phyloP scores from a whole-genome alignment of 1,284 basidiomycete genomes.

The Marasmius fiardii region DNA sequence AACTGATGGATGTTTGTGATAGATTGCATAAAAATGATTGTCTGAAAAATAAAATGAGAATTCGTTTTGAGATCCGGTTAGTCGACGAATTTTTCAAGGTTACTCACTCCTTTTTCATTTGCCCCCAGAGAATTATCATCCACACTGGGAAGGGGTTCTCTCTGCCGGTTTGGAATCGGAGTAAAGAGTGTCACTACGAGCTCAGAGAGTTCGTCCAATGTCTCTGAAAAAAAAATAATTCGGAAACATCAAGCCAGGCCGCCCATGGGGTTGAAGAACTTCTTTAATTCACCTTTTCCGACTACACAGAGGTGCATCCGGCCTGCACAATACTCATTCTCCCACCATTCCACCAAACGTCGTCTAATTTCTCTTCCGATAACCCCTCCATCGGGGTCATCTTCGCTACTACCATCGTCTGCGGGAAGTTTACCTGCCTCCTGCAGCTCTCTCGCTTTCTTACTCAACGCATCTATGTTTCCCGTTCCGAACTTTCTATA shows the following conservation, averaged over 20 bases:
- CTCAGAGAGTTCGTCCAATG: constrained; percentile 75
- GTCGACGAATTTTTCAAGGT: no score
- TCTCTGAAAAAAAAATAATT: constrained; percentile 46
- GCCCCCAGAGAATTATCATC: constrained; percentile 75
- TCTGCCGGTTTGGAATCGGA: constrained; percentile 68
- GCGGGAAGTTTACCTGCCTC: constrained; percentile 38
- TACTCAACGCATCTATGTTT: constrained; percentile 81
- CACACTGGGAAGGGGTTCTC: constrained; percentile 66
- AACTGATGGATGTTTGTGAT: constrained; percentile 88
- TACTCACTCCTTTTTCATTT: constrained; percentile 55
- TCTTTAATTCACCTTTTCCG: constrained; percentile 66
- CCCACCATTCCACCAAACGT: constrained; percentile 95
- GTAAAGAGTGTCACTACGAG: constrained; percentile 78
- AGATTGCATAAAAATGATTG: constrained; percentile 83
- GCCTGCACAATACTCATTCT: constrained; percentile 88
- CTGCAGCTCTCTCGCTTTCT: constrained; percentile 56
- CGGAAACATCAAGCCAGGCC: background rate
- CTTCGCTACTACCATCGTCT: constrained; percentile 40
- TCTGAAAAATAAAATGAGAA: constrained; percentile 29
- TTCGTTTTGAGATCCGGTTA: no score
- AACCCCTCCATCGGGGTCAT: constrained; percentile 68
- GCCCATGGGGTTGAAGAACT: background rate
- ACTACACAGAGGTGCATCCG: constrained; percentile 92
- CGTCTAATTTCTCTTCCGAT: constrained; percentile 87
- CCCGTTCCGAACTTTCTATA: constrained; percentile 97